Conservation (phyloP, 2,329 filamentous ascomycete genomes). For the Dactylellina sp. region DNA sequence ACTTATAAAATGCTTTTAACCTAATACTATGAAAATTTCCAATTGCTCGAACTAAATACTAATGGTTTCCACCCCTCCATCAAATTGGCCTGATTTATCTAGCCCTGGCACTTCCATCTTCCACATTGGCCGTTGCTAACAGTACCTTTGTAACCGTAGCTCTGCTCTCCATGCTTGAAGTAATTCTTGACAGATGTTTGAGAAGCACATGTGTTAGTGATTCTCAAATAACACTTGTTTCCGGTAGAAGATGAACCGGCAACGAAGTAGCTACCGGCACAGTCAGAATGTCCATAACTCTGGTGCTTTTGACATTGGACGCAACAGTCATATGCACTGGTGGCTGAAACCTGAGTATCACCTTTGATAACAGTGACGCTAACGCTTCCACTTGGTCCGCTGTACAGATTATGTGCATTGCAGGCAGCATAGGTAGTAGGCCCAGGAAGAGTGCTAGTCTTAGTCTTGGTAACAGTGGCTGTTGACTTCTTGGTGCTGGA, state of each 20-base stretch:
- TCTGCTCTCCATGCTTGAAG: not conserved
- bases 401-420: slow-evolving; percentile 5
- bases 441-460: not conserved
- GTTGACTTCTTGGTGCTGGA: slow-evolving; percentile 8
- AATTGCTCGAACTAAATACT: no score
- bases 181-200: not conserved
- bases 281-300: slow-evolving; percentile 7
- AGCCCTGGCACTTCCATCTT: slow-evolving; percentile 38
- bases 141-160: slow-evolving; percentile 14
- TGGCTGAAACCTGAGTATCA: not conserved
- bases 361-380: not conserved
- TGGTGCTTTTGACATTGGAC: slow-evolving; percentile 15
- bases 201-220: slow-evolving; percentile 9
- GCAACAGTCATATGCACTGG: slow-evolving; percentile 24
- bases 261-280: slow-evolving; percentile 21
- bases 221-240: slow-evolving; percentile 16
- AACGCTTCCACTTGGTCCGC: slow-evolving; percentile 1
- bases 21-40: no score
- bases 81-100: no score
- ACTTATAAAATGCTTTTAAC: no score
- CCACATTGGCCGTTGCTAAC: slow-evolving; percentile 20
- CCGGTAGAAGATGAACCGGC: not conserved
- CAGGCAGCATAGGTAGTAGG: slow-evolving; percentile 27
- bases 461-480: slow-evolving; percentile 14
- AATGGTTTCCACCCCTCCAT: no score